Evolutionary conservation across 306 rosid genomes (phyloP).

Genomic region (Dalbergia oliveri): DNA sequence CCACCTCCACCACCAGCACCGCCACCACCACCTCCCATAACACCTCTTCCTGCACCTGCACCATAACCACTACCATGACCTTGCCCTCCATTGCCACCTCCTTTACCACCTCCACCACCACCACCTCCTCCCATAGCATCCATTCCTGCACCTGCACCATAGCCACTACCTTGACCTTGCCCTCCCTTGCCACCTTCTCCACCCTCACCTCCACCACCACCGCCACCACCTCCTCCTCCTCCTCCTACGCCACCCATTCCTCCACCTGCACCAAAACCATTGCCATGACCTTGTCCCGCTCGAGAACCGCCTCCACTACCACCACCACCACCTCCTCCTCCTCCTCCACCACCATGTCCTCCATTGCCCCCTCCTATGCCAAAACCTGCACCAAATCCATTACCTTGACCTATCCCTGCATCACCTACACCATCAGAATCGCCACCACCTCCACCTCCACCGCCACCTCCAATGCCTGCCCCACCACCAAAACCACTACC

Average conservation of each 20-base stretch:
- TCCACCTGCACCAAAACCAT: slow-evolving; percentile 56
- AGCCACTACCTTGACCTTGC: slow-evolving; percentile 54
- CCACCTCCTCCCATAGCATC: slow-evolving; percentile 40
- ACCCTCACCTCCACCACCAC: slow-evolving; percentile 37
- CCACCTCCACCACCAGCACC: slow-evolving; percentile 20
- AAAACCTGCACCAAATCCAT: slow-evolving; percentile 40
- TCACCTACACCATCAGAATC: slow-evolving; percentile 7
- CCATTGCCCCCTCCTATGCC: slow-evolving; percentile 44
- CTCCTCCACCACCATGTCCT: slow-evolving; percentile 45
- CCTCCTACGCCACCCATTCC: slow-evolving; percentile 51
- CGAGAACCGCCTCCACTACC: slow-evolving; percentile 27
- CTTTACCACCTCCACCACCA: slow-evolving; percentile 42
- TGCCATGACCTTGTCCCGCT: slow-evolving; percentile 65
- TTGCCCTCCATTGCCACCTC: slow-evolving; percentile 53
- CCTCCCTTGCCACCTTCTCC: slow-evolving; percentile 26
- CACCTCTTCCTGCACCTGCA: slow-evolving; percentile 31
- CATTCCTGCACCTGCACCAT: slow-evolving; percentile 53
- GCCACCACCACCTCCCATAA: slow-evolving; percentile 23
- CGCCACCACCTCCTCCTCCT: slow-evolving; percentile 45
- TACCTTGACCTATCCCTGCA: slow-evolving; percentile 43
- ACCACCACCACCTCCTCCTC: slow-evolving; percentile 49
- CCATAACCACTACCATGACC: slow-evolving; percentile 63
- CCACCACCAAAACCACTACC: slow-evolving; percentile 48
- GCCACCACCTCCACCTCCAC: slow-evolving; percentile 39
- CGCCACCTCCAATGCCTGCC: slow-evolving; percentile 1